phyloP scores from a whole-genome alignment of 345 rosid species.

The Microthlaspi erraticum region DNA sequence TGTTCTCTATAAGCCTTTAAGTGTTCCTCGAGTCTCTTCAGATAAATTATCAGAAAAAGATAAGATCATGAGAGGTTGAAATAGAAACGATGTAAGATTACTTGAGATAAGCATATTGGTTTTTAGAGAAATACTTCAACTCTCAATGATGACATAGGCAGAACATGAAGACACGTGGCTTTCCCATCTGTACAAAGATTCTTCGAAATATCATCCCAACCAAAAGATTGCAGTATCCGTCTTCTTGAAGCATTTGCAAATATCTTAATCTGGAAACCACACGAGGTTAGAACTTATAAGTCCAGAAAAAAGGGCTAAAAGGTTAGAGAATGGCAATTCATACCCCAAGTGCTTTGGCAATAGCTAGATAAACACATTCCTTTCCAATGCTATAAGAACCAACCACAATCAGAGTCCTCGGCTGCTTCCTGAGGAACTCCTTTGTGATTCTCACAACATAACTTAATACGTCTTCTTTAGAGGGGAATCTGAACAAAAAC shows the following conservation, averaged over 20 bases:
- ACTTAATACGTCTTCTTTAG: conserved; percentile 71
- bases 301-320: conserved; percentile 5
- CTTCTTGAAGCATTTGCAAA: conserved; percentile 69
- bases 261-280: conserved; percentile 57
- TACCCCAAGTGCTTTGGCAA: conserved; percentile 81
- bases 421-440: conserved; percentile 61
- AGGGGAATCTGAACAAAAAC: conserved; percentile 64
- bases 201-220: conserved; percentile 67
- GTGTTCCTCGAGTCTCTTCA: conserved; percentile 61
- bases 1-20: conserved; percentile 53
- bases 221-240: conserved; percentile 63
- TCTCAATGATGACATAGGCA: conserved; percentile 69
- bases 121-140: conserved; percentile 54
- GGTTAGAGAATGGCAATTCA: background rate
- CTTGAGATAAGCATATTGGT: conserved; percentile 18
- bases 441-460: conserved; percentile 63
- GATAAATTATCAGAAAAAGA: conserved; percentile 8
- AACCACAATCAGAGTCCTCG: conserved; percentile 69
- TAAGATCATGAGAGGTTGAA: background rate
- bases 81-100: background rate
- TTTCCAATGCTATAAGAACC: conserved; percentile 90
- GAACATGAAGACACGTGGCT: conserved; percentile 70
- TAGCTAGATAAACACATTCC: conserved; percentile 78
- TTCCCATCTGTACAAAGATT: conserved; percentile 66
- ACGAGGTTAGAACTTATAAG: background rate